Percentiles rank a stretch among this genome's conserved stretches.
Evolutionary conservation across 139 green algal genomes (phyloP).

Genomic region (Microglena sp.): DNA sequence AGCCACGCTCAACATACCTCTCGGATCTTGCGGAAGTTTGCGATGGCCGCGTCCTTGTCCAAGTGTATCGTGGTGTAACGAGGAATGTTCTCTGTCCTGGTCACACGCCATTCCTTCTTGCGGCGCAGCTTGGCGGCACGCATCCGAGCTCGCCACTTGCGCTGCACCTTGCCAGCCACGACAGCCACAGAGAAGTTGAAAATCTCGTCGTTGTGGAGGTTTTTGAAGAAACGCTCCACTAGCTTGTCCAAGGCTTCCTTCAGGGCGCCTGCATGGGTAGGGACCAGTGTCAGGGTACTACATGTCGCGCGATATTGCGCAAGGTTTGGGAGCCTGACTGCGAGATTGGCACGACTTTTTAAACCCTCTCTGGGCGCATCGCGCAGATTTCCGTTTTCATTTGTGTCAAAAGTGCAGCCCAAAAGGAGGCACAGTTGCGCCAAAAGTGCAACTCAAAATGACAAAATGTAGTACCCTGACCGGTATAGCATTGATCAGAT

Average conservation of each 20-base stretch:
- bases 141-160: conserved; percentile 53
- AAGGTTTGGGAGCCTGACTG: not conserved
- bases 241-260: conserved; percentile 54
- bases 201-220: conserved; percentile 41
- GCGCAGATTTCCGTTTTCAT: not conserved
- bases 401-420: not conserved
- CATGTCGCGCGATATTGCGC: not conserved
- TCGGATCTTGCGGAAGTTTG: too few species aligned
- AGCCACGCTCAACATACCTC: too few species aligned
- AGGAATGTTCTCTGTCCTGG: not conserved
- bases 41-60: too few species aligned
- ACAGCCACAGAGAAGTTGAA: conserved; percentile 60
- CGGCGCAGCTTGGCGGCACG: conserved; percentile 38
- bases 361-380: too few species aligned
- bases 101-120: conserved; percentile 1
- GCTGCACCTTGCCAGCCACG: conserved; percentile 38
- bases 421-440: not conserved
- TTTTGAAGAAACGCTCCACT: conserved; percentile 50
- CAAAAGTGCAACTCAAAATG: too few species aligned
- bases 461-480: too few species aligned
- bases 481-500: too few species aligned
- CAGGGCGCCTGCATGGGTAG: conserved; percentile 18
- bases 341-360: too few species aligned
- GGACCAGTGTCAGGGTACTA: not conserved
- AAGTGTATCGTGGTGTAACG: too few species aligned